phyloP scores from a whole-genome alignment of 2,329 filamentous ascomycete genomes.

The Ophiocordyceps camponoti-rufipedis region DNA sequence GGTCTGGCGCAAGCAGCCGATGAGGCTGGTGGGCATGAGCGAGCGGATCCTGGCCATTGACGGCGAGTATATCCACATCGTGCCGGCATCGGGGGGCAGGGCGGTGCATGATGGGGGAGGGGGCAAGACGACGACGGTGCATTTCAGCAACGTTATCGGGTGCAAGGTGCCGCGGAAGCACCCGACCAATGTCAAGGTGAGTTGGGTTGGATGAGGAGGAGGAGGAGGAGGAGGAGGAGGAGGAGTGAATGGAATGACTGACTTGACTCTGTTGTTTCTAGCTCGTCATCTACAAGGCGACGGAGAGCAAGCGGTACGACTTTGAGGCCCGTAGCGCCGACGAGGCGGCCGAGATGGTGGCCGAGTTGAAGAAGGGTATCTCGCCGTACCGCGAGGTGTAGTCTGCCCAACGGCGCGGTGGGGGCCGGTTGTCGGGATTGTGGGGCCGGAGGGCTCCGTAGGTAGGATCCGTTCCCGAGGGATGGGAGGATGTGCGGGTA shows the following conservation, averaged over 20 bases:
- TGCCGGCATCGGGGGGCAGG: constrained; percentile 51
- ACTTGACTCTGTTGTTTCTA: constrained; percentile 8
- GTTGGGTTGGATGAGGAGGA: too few species aligned
- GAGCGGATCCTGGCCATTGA: constrained; percentile 65
- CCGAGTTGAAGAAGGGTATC: constrained; percentile 60
- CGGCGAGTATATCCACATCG: constrained; percentile 74
- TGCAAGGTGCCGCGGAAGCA: constrained; percentile 69
- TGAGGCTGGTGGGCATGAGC: constrained; percentile 60
- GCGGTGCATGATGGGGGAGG: constrained; percentile 38
- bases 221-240: too few species aligned
- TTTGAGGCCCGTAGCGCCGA: constrained; percentile 59
- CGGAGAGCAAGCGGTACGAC: constrained; percentile 66
- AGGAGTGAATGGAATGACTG: not conserved
- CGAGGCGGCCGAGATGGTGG: constrained; percentile 64
- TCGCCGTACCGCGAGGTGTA: constrained; percentile 41
- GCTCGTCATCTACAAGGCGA: constrained; percentile 55
- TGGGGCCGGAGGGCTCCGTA: not conserved
- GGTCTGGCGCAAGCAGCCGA: constrained; percentile 67
- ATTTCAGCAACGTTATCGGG: constrained; percentile 66
- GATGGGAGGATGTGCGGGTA: too few species aligned
- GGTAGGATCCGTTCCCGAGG: too few species aligned
- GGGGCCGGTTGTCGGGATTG: too few species aligned
- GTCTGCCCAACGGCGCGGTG: not conserved
- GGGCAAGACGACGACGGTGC: constrained; percentile 62
- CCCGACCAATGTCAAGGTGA: constrained; percentile 60